phyloP scores from a whole-genome alignment of 148 eudicot genomes.

The Amaranthus palmeri region DNA sequence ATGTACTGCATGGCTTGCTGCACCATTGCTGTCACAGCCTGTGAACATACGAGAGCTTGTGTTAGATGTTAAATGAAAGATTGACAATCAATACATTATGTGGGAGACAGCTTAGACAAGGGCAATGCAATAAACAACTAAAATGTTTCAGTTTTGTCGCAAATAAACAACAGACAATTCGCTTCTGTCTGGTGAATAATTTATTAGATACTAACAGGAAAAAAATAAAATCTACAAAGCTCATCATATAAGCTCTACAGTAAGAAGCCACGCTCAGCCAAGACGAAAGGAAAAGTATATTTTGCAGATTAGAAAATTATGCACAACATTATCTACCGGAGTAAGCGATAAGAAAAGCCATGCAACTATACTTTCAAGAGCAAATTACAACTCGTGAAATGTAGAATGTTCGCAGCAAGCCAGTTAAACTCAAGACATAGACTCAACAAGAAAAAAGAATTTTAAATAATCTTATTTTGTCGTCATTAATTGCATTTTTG shows the following conservation, averaged over 20 bases:
- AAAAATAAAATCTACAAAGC: no score
- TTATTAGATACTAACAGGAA: no score
- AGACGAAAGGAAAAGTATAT: neutral
- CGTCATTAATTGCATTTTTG: no score
- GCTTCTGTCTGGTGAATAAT: neutral
- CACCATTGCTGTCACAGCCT: conserved; percentile 95
- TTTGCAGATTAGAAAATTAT: neutral
- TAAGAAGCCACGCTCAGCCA: neutral
- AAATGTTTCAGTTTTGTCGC: neutral
- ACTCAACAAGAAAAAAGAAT: neutral
- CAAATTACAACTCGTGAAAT: neutral
- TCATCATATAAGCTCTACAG: neutral
- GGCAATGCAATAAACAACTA: neutral
- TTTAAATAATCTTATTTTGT: no score
- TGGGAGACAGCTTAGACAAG: neutral
- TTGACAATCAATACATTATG: neutral
- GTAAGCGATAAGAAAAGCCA: neutral
- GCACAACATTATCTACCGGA: neutral
- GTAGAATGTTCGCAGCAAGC: neutral
- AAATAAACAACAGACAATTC: no score
- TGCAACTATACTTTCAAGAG: neutral
- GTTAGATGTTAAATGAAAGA: conserved; percentile 4
- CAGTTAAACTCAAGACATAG: neutral
- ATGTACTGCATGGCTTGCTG: conserved; percentile 90
- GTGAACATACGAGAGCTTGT: conserved; percentile 9